phyloP scores from a whole-genome alignment of 2,329 filamentous ascomycete genomes.

The Cadophora gregata region DNA sequence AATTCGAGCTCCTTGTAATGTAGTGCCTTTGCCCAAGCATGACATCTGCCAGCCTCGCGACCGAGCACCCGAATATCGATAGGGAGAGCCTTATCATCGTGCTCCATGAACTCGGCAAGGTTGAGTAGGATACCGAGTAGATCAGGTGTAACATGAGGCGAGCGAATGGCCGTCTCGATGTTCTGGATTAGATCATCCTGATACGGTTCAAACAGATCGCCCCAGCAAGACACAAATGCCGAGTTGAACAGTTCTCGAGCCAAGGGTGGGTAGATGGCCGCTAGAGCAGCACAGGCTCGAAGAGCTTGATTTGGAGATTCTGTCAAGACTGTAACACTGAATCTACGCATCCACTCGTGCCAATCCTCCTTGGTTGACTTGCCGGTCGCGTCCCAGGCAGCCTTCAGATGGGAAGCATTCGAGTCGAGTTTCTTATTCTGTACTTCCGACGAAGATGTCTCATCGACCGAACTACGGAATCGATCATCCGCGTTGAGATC shows the following conservation, averaged over 20 bases:
- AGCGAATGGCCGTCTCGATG: slow-evolving; percentile 94
- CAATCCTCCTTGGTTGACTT: slow-evolving; percentile 99
- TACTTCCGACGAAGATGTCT: slow-evolving; percentile 81
- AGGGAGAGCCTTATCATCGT: slow-evolving; percentile 96
- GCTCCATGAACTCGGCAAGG: slow-evolving; percentile 99
- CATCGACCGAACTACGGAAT: slow-evolving; percentile 79
- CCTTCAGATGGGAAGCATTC: slow-evolving; percentile 96
- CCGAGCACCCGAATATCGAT: slow-evolving; percentile 96
- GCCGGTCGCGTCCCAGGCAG: slow-evolving; percentile 94
- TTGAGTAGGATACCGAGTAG: slow-evolving; percentile 93
- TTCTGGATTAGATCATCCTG: slow-evolving; percentile 96
- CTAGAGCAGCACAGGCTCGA: slow-evolving; percentile 88
- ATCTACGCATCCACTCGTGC: slow-evolving; percentile 97
- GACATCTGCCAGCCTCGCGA: slow-evolving; percentile 93
- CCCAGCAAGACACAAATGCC: slow-evolving; percentile 98
- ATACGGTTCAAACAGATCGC: slow-evolving; percentile 94
- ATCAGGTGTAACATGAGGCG: slow-evolving; percentile 93
- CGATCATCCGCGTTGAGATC: slow-evolving; percentile 87
- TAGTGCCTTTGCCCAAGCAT: slow-evolving; percentile 96
- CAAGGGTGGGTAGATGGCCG: slow-evolving; percentile 88
- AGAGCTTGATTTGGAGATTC: slow-evolving; percentile 97
- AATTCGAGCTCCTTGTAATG: slow-evolving; percentile 99
- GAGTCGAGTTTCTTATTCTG: slow-evolving; percentile 93
- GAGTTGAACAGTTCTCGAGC: slow-evolving; percentile 97
- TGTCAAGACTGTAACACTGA: slow-evolving; percentile 92